phyloP scores from a whole-genome alignment of 2,329 filamentous ascomycete species.

The Epicoccum nigrum region DNA sequence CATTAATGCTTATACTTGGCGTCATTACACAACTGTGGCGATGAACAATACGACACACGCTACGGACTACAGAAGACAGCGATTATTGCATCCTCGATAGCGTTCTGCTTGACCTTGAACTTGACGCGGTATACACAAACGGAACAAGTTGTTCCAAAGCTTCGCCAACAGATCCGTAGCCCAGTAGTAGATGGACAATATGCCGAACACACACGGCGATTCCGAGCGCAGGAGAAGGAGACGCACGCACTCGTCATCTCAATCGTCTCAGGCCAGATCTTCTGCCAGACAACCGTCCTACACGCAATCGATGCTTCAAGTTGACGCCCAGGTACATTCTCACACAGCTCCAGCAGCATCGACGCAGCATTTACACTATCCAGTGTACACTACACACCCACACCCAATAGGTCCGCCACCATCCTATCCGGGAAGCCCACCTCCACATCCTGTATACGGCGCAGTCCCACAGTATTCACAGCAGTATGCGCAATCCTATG shows the following conservation, averaged over 20 bases:
- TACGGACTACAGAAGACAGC: constrained; percentile 12
- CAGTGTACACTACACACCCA: constrained; percentile 13
- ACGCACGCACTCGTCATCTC: constrained; percentile 12
- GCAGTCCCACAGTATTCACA: constrained; percentile 24
- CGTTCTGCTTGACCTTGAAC: background rate
- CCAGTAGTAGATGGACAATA: background rate
- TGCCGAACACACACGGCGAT: constrained; percentile 13
- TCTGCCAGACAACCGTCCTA: constrained; percentile 2
- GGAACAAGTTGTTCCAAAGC: background rate
- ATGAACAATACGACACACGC: constrained; percentile 9
- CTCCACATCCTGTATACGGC: constrained; percentile 30
- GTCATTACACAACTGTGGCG: constrained; percentile 12
- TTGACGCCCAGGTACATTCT: constrained; percentile 5
- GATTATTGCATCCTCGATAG: constrained; percentile 15
- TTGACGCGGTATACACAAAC: background rate
- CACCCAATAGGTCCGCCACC: constrained; percentile 16
- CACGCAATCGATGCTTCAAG: constrained; percentile 5
- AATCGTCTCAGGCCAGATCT: constrained; percentile 3
- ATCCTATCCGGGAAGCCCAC: constrained; percentile 22
- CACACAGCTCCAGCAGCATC: constrained; percentile 20
- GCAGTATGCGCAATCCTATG: constrained; percentile 23
- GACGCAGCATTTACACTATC: constrained; percentile 19
- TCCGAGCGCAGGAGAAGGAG: constrained; percentile 12
- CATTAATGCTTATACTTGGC: constrained; percentile 3
- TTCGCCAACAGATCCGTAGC: background rate